A percentile compares a stretch with the other conserved stretches of the same genome.
Evolutionary conservation across 371 early-diverging fungal species (phyloP).

Genomic region (Saksenaea oblongispora): DNA sequence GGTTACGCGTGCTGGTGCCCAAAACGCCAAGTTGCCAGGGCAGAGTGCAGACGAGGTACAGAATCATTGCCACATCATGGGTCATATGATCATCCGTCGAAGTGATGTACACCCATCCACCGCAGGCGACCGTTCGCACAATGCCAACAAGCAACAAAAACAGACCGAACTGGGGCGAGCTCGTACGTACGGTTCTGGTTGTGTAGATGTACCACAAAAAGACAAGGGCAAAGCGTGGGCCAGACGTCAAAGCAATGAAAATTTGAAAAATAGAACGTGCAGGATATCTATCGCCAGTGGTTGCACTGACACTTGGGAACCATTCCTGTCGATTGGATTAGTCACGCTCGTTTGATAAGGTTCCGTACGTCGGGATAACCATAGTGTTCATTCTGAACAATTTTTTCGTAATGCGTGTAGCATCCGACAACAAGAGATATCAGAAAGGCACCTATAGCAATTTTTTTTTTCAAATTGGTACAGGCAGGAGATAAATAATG

Average conservation of each 20-base stretch:
- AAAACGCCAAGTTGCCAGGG: slow-evolving; percentile 75
- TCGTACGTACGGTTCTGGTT: slow-evolving; percentile 45
- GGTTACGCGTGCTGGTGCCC: slow-evolving; percentile 32
- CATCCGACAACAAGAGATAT: slow-evolving; percentile 68
- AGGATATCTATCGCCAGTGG: slow-evolving; percentile 83
- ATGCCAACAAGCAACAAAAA: slow-evolving; percentile 65
- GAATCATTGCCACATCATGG: slow-evolving; percentile 82
- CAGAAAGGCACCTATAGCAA: slow-evolving; percentile 65
- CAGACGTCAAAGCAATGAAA: slow-evolving; percentile 73
- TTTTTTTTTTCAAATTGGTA: not conserved
- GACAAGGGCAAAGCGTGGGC: slow-evolving; percentile 70
- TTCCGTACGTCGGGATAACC: slow-evolving; percentile 72
- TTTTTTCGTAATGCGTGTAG: slow-evolving; percentile 75
- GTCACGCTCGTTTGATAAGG: not conserved
- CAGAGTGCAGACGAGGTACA: slow-evolving; percentile 73
- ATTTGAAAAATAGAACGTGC: slow-evolving; percentile 79
- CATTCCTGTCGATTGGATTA: slow-evolving; percentile 59
- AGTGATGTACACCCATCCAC: slow-evolving; percentile 84
- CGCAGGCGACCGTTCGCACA: slow-evolving; percentile 72
- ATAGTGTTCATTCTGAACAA: slow-evolving; percentile 76
- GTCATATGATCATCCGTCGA: slow-evolving; percentile 78
- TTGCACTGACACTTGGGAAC: slow-evolving; percentile 85
- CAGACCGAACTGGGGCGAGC: slow-evolving; percentile 54
- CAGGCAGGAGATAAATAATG: not conserved
- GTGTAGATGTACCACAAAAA: slow-evolving; percentile 65